phyloP scores from a whole-genome alignment of 306 rosid species.

The Vicia sativa region DNA sequence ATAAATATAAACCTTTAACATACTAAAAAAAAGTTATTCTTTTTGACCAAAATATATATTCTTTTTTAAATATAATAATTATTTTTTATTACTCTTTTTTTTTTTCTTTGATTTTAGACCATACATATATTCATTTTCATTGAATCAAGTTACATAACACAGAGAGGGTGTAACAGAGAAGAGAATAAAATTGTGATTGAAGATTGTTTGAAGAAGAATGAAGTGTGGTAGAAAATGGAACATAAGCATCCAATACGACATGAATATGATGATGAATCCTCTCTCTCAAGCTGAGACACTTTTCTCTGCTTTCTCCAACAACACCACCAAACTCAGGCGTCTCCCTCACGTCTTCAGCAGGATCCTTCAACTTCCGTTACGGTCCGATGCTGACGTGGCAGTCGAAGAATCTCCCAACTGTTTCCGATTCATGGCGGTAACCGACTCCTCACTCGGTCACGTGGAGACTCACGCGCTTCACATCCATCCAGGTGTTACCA shows the following conservation, averaged over 20 bases:
- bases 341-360: constrained; percentile 21
- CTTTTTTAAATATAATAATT: too few species aligned
- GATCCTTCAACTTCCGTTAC: constrained; percentile 14
- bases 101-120: too few species aligned
- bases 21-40: too few species aligned
- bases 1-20: too few species aligned
- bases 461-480: constrained; percentile 17
- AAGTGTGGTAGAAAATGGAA: not conserved
- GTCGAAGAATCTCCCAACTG: not conserved
- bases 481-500: constrained; percentile 19
- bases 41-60: too few species aligned
- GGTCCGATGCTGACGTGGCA: constrained; percentile 16
- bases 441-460: not conserved
- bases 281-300: constrained; percentile 2
- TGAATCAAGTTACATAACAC: too few species aligned
- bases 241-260: constrained; percentile 3
- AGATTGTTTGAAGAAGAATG: too few species aligned
- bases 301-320: not conserved
- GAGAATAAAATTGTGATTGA: too few species aligned
- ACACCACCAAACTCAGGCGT: not conserved
- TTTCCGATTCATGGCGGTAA: constrained; percentile 7
- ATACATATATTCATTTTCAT: too few species aligned
- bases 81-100: too few species aligned
- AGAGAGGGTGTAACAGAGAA: too few species aligned
- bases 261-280: not conserved